Evolutionary conservation across 2,329 filamentous ascomycete species (phyloP).

Genomic region (Tolypocladium nubicola): DNA sequence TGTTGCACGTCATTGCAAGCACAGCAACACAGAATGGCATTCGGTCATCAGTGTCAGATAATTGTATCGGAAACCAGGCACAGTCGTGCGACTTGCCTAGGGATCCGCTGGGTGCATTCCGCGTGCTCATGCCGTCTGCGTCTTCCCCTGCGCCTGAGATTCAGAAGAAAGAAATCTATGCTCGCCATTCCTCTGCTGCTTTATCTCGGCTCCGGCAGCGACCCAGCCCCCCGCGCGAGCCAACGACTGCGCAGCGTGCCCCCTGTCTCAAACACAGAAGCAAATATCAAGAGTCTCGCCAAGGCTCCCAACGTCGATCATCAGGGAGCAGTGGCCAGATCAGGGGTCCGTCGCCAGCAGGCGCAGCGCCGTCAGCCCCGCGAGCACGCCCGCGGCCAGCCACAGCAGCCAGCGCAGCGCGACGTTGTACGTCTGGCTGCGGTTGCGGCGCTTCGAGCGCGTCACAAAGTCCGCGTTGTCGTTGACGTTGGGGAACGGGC

Average conservation of each 20-base stretch:
- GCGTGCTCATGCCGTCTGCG: not conserved
- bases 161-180: not conserved
- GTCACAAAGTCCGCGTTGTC: slow-evolving; percentile 23
- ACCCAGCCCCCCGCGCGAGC: not conserved
- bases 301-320: not conserved
- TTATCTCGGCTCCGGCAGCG: not conserved
- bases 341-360: not conserved
- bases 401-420: slow-evolving; percentile 13
- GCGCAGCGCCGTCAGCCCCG: slow-evolving; percentile 5
- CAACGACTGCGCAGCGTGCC: not conserved
- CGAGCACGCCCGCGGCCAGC: slow-evolving; percentile 5
- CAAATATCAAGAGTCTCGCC: not conserved
- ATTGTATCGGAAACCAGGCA: not conserved
- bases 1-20: too few species aligned
- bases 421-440: slow-evolving; percentile 24
- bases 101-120: not conserved
- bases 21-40: too few species aligned
- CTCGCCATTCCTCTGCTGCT: not conserved
- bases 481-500: slow-evolving; percentile 25
- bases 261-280: not conserved
- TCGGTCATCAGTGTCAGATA: not conserved
- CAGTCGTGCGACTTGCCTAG: not conserved
- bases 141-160: not conserved
- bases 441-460: slow-evolving; percentile 20
- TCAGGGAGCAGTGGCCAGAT: not conserved